phyloP scores from a whole-genome alignment of 106 monocot genomes.

The Iris macrosiphon region DNA sequence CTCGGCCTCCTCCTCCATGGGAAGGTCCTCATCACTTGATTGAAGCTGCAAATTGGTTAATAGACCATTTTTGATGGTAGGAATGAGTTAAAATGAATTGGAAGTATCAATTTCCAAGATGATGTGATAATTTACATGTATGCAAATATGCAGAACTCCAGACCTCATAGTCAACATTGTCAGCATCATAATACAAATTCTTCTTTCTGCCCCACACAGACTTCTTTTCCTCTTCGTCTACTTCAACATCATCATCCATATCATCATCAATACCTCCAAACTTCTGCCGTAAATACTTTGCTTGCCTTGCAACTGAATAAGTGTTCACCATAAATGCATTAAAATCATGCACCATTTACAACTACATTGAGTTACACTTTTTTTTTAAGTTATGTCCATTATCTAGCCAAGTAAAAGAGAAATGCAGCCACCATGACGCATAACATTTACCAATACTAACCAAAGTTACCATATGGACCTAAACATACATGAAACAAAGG shows the following conservation, averaged over 20 bases:
- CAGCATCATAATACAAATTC: constrained; percentile 50
- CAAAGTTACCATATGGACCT: too few relatives aligned
- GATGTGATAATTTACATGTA: not conserved
- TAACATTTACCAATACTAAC: too few relatives aligned
- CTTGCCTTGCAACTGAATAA: constrained; percentile 59
- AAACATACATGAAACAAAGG: too few relatives aligned
- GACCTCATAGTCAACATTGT: constrained; percentile 69
- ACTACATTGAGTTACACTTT: not conserved
- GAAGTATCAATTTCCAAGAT: not conserved
- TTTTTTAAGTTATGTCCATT: too few relatives aligned
- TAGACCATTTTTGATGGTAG: not conserved
- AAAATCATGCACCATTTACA: too few relatives aligned
- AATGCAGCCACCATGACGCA: too few relatives aligned
- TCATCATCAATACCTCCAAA: constrained; percentile 63
- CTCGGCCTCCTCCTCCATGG: constrained; percentile 65
- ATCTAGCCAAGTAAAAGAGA: too few relatives aligned
- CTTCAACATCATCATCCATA: constrained; percentile 42
- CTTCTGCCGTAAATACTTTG: constrained; percentile 57
- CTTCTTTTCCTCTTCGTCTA: constrained; percentile 37
- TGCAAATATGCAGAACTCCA: not conserved
- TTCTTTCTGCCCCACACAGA: constrained; percentile 62
- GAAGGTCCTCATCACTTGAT: constrained; percentile 84
- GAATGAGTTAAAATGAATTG: too few relatives aligned
- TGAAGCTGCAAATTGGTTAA: constrained; percentile 35
- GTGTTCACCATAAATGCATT: not conserved